Base-by-base conservation (phyloP, 768 basidiomycete genomes). In the Clitopilus hobsonii region DNA sequence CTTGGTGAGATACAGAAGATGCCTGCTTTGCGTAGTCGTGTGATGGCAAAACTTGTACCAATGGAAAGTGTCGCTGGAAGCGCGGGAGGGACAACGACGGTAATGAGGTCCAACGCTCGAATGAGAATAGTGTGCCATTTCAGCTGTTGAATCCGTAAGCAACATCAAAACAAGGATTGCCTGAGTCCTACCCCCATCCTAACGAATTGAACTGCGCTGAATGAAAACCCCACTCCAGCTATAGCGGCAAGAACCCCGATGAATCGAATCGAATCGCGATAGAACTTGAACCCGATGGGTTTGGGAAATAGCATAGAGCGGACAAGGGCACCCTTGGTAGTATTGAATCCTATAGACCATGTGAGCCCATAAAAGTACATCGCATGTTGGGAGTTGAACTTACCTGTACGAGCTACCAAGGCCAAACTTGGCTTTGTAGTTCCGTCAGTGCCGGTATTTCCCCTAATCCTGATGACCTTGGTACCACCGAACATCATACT, bases 231-330 rank as follows among this genome's bases (percentile, higher is more conserved):
- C 22, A 95, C 66, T 11, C 84, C 84, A 11, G 97, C 97, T 51
- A 99, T 86, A n/a, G 91, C 83, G 20, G 92, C 87, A 13, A 99
- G 80, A 5, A 99, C 94, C 20, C 82, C 80, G 52, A 98, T 97
- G 69, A 99, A 99, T 58, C 88, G 76, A 26, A 91, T 84, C 1
- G 91, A 92, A 69, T 94, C 92, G 27, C 88, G 86, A 72, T 98
- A 98, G 72, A 99, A 98, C 69, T 97, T 97, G 83, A 99, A 99
- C 0, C 94, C 96, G 58, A 97, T 94, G 0, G 96, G 95, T 65
- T 97, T 98, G 0, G 97, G 97, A 74, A 95, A 99, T 14, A 99
- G 77, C 96, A 99, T 99, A 0, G 96, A 98, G 22, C 97, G 82
- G 22, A 98, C 84, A 22, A 99, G 75, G 0, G 96, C 90, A 16